Percentiles rank a stretch among this genome's conserved stretches.
phyloP scores from a whole-genome alignment of 2,329 filamentous ascomycete species.

The Eurotiales sp. region DNA sequence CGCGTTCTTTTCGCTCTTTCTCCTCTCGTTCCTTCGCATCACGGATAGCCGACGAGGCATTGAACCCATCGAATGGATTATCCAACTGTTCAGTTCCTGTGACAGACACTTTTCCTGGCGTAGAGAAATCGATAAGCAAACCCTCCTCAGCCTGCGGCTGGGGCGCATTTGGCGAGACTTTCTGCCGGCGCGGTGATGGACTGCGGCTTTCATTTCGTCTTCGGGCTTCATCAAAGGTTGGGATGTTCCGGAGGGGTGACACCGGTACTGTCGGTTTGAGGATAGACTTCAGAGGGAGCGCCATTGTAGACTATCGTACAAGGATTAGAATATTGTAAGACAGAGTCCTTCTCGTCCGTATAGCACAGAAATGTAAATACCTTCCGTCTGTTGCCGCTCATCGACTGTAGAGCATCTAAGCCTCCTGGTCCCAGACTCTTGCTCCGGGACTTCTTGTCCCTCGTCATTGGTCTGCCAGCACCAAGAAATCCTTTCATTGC shows the following conservation, averaged over 20 bases:
- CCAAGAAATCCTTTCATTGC: conserved; percentile 33
- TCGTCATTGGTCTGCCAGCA: conserved; percentile 35
- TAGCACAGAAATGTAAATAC: conserved; percentile 46
- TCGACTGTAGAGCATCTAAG: conserved; percentile 73
- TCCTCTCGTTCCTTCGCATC: conserved; percentile 65
- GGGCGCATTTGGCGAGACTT: conserved; percentile 19
- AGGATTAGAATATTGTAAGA: conserved; percentile 18
- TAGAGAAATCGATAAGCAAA: conserved; percentile 42
- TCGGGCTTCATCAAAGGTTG: conserved; percentile 54
- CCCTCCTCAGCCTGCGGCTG: conserved; percentile 28
- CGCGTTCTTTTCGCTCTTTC: conserved; percentile 55
- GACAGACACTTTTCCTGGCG: conserved; percentile 30
- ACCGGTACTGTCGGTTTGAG: conserved; percentile 71
- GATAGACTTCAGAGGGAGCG: conserved; percentile 61
- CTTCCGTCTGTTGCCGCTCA: conserved; percentile 72
- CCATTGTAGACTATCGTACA: conserved; percentile 34
- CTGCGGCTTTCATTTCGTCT: conserved; percentile 37
- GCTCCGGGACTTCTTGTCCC: conserved; percentile 70
- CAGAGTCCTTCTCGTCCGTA: not conserved
- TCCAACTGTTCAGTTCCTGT: conserved; percentile 39
- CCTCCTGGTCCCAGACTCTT: conserved; percentile 95
- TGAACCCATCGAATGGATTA: conserved; percentile 48
- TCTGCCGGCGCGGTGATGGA: conserved; percentile 19
- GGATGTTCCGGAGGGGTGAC: conserved; percentile 63
- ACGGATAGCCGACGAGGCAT: conserved; percentile 36